Evolutionary conservation across 768 basidiomycete species (phyloP), one percentile per base, ranked within the genome.

Genomic region (Mycena rosella): DNA sequence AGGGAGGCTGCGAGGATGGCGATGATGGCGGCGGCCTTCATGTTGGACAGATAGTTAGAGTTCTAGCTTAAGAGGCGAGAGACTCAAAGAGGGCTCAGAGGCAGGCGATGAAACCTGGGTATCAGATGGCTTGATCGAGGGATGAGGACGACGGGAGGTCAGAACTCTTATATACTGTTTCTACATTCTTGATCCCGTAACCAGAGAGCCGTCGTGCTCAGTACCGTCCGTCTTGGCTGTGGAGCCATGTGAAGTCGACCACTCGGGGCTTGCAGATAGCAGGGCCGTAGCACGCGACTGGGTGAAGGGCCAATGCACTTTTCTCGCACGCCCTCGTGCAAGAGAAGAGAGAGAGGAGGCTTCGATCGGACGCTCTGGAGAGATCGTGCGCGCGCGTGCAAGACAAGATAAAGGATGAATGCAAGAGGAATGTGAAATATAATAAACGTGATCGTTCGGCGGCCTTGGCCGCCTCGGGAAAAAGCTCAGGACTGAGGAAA

Each of bases 1-100:
- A 65, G 48, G 64, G 64, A 65, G 64, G 64, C 64, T 38, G 64
- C 55, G 47, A 65, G 49, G 64, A 65, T 47, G 49, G 64, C 56
- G 38, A 24, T 47, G 49, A 65, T 17, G 47, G 40, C 64, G 48
- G 64, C 55, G 40, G 40, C 45, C 56, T 65, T 65, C 64, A 65
- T 65, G 63, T 27, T 54, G 61, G 42, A 54, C n/a, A 54, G 61
- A 47, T 27, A n/a, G 49, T 27, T 52, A 22, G 51, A 27, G 44
- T 44, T 57, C 40, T 29, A 15, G 38, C 38, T 8, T 9, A 15
- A 38, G 38, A 38, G 38, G 38, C 38, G 38, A 38, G 38, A 38
- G 38, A 38, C 38, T 38, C 38, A 38, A 38, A 26, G n/a, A 44
- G 55, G 40, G 40, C 55, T 44, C 40, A 7, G 55, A 45, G 55